Evolutionary conservation across 129 eudicot genomes (phyloP), one percentile per base, ranked within the genome.

Genomic region (Tanacetum coccineum): DNA sequence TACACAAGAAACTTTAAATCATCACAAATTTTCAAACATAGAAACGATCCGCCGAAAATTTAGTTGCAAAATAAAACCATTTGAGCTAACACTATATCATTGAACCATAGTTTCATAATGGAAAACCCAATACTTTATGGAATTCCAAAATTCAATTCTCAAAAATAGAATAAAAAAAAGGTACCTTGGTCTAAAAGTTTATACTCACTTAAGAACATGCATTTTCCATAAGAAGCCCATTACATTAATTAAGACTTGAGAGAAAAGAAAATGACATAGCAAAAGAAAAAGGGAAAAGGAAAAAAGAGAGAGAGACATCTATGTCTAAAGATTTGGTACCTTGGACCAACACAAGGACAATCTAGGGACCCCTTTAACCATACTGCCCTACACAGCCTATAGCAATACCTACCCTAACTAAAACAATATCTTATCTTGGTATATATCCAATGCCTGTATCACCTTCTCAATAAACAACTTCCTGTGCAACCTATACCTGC

Each of bases 401-500:
- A 36, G 48, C 51, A 66, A 32, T 62, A 45, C 19, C 28, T 74
- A 25, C 50, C 65, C 20, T 47, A 64, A 40, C 64, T 80, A 93
- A 70, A 86, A 93, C 76, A 89, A 67, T 66, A 93, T 82, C 79
- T 80, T 70, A 51, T 93, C 99, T 79, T 86, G 90, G 79, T 94
- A 89, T 22, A 89, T 74, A 73, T 87, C 97, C 70, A 94, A 66
- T 70, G 99, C 90, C 40, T 83, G 84, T 72, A 94, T 87, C 70
- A 89, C 85, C 83, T 94, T 94, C 81, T 84, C 82, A 50, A 87
- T 76, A 64, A 89, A 82, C 64, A 82, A 63, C 61, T 94, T 94
- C 59, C 84, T 74, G 76, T 94, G 93, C 82, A 94, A 53, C 59
- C 99, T 83, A 80, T 94, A 94, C 91, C 99, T 94, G 88, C 82